Percentiles rank a stretch among this genome's conserved stretches.
phyloP scores from a whole-genome alignment of 1,139 yeast species.

The Saccharomyces uvarum region DNA sequence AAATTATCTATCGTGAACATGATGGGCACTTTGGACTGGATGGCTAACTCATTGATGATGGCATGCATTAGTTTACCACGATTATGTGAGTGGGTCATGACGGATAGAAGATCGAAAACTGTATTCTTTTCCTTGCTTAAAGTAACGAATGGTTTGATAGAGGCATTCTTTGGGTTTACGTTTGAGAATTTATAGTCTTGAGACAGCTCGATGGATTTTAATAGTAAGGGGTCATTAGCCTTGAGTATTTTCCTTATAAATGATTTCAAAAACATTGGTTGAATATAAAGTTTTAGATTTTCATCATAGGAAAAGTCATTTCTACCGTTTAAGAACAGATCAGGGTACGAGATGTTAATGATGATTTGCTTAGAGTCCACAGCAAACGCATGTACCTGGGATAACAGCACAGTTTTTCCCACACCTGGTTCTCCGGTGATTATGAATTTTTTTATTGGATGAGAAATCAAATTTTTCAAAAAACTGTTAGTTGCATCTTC shows the following conservation, averaged over 20 bases:
- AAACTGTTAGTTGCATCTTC: slow-evolving; percentile 24
- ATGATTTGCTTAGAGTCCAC: slow-evolving; percentile 45
- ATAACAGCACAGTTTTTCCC: slow-evolving; percentile 69
- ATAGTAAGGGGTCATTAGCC: slow-evolving; percentile 45
- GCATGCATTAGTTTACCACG: slow-evolving; percentile 43
- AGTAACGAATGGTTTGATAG: slow-evolving; percentile 23
- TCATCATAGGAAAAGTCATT: slow-evolving; percentile 57
- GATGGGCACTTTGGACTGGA: slow-evolving; percentile 44
- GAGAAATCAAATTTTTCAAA: slow-evolving; percentile 14
- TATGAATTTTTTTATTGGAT: slow-evolving; percentile 46
- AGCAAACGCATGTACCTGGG: slow-evolving; percentile 65
- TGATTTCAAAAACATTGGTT: slow-evolving; percentile 69
- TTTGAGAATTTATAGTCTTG: slow-evolving; percentile 36
- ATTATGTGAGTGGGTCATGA: slow-evolving; percentile 32
- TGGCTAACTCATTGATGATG: slow-evolving; percentile 47
- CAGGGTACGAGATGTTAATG: slow-evolving; percentile 61
- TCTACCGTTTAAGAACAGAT: slow-evolving; percentile 59
- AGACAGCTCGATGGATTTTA: slow-evolving; percentile 45
- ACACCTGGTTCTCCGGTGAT: slow-evolving; percentile 67
- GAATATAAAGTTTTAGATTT: slow-evolving; percentile 48
- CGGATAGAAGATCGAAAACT: slow-evolving; percentile 37
- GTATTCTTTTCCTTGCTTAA: slow-evolving; percentile 41
- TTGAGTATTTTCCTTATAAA: slow-evolving; percentile 51
- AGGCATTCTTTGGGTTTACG: slow-evolving; percentile 19
- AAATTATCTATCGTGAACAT: slow-evolving; percentile 69